These are phyloP conservation scores for Yamadazyma endophytica DNA, from an alignment of 805 yeast genomes.

Conservation along the genomic window DNA sequence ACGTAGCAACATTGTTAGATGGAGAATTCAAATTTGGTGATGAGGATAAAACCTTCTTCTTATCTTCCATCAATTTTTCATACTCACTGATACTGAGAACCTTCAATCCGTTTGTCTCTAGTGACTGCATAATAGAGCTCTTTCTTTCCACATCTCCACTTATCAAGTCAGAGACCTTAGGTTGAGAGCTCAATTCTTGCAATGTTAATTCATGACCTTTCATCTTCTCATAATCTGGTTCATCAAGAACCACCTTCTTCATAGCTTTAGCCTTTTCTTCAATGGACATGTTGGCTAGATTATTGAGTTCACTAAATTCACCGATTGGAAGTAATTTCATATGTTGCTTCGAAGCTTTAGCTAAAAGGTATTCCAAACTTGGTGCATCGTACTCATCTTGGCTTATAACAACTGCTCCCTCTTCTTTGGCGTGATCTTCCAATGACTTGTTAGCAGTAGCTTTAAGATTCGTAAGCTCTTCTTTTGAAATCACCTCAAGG, in stretches of 20 bases:
- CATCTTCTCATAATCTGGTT: slow-evolving; percentile 7
- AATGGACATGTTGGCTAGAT: slow-evolving; percentile 11
- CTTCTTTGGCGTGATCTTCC: slow-evolving; percentile 13
- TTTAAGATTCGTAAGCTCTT: slow-evolving; percentile 17
- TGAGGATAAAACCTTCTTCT: slow-evolving; percentile 4
- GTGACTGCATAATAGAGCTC: background rate
- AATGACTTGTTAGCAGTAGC: slow-evolving; percentile 10
- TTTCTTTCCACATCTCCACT: slow-evolving; percentile 2
- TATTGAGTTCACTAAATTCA: slow-evolving; percentile 9
- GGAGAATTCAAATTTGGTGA: too few relatives aligned
- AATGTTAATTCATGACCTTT: too few relatives aligned
- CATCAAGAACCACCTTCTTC: slow-evolving; percentile 14
- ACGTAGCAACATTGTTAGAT: slow-evolving; percentile 7
- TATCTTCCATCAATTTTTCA: slow-evolving; percentile 7
- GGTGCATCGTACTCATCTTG: slow-evolving; percentile 15
- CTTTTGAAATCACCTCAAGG: slow-evolving; percentile 20
- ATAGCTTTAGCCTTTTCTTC: slow-evolving; percentile 11
- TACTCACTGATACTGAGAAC: slow-evolving; percentile 4
- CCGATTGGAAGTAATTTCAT: slow-evolving; percentile 10
- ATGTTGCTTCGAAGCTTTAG: slow-evolving; percentile 8
- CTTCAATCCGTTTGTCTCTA: slow-evolving; percentile 2
- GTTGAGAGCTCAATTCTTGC: too few relatives aligned
- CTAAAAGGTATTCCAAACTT: slow-evolving; percentile 11
- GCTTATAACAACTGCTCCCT: slow-evolving; percentile 14
- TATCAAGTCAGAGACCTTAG: slow-evolving; percentile 1